Base-by-base conservation (phyloP, 2,329 filamentous ascomycete species). In the Hypomyces rosellus region DNA sequence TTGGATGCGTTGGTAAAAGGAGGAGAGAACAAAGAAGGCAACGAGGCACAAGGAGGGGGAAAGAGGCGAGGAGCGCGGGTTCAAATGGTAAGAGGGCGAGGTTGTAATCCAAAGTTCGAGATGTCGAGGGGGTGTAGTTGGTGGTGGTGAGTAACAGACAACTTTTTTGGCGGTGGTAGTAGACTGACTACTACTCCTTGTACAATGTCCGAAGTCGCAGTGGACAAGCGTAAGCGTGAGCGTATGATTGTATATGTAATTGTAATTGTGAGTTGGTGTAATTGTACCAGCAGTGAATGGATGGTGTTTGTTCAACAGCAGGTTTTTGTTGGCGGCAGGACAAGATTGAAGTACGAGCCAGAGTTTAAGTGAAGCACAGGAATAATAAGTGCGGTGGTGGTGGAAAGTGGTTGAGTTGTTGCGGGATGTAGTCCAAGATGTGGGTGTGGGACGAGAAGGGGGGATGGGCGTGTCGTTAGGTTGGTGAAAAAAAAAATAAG, bases 381-480 rank as follows among this genome's bases (percentile, higher is more conserved):
- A 48, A 45, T 48, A 34, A 45, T 18, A 49, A 51, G 34, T 34
- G 40, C 36, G 36, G n/a, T 37, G 12, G 12, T 38, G 44, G 42
- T 43, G 47, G 42, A 38, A 45, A 46, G 42, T 34, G 39, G 37
- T 49, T 49, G 38, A 25, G 45, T 39, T 46, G 40, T 39, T 46
- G 43, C 18, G 22, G 43, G 38, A 42, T 50, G 46, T 49, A 44
- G 47, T 50, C 30, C 16, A 33, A 37, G 39, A 37, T 15, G 40
- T 22, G 46, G 33, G 43, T 41, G 51, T 14, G 42, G 42, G 33
- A 45, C 36, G 34, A 14, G 37, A 9, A 34, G 34, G 25, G 15
- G 37, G 25, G 25, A 30, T 20, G 20, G 20, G 20, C 6, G 39
- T 16, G 14, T 8, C 30, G 33, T 34, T 40, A 30, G 25, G 25